Percentiles rank a stretch among this genome's conserved stretches.
Evolutionary conservation across 805 yeast genomes (phyloP).

Genomic region (Lipomyces japonicus): DNA sequence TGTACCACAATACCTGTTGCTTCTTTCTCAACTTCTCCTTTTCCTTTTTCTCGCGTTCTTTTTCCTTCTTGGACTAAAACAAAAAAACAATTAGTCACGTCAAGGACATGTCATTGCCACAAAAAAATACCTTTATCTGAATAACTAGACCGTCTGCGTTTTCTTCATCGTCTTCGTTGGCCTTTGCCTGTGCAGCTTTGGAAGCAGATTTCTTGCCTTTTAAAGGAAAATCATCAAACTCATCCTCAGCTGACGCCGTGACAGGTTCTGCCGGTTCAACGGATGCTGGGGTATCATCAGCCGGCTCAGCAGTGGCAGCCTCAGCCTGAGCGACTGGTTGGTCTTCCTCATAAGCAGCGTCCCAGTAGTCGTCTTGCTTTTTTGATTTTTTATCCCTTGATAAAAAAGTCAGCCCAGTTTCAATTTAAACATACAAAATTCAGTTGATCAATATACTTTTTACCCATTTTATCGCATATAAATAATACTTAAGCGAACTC

Average conservation of each 20-base stretch:
- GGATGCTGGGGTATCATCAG: conserved; percentile 21
- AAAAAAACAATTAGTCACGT: no score
- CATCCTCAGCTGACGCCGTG: conserved; percentile 35
- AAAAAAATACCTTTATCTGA: no score
- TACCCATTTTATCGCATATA: conserved; percentile 4
- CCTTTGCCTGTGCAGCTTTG: not conserved
- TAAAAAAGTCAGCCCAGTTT: not conserved
- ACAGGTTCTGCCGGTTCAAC: conserved; percentile 30
- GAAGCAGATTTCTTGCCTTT: not conserved
- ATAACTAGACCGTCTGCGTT: not conserved
- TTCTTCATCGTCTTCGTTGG: not conserved
- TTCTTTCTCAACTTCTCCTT: conserved; percentile 77
- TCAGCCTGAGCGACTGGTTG: conserved; percentile 17
- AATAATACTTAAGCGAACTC: not conserved
- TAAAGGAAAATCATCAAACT: conserved; percentile 2
- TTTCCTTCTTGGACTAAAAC: conserved; percentile 73
- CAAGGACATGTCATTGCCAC: no score
- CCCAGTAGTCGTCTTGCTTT: conserved; percentile 32
- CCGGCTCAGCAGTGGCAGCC: not conserved
- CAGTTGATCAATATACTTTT: conserved; percentile 4
- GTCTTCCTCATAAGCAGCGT: conserved; percentile 30
- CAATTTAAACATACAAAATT: not conserved
- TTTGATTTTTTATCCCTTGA: conserved; percentile 29
- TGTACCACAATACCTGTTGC: conserved; percentile 50
- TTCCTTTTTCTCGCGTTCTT: conserved; percentile 80